A percentile compares a stretch with the other conserved stretches of the same genome.
phyloP scores from a whole-genome alignment of 371 early-diverging fungal genomes.

The Mucor saturninus region DNA sequence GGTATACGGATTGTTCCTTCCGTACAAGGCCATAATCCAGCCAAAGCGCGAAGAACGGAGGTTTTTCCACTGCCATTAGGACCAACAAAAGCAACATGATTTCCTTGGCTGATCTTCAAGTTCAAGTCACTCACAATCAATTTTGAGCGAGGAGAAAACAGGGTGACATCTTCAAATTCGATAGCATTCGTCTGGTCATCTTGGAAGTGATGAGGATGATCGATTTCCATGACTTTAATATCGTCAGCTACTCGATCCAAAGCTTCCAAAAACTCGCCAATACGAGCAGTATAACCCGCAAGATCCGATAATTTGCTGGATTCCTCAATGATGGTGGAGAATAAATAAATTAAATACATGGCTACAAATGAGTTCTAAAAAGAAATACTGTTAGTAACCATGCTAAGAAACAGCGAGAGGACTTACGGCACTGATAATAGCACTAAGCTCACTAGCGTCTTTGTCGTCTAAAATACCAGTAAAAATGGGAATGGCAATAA shows the following conservation, averaged over 20 bases:
- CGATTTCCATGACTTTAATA: slow-evolving; percentile 50
- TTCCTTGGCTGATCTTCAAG: slow-evolving; percentile 52
- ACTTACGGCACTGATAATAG: slow-evolving; percentile 72
- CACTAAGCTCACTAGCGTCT: slow-evolving; percentile 68
- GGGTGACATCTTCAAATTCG: slow-evolving; percentile 40
- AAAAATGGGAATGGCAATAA: slow-evolving; percentile 86
- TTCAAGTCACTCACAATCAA: slow-evolving; percentile 53
- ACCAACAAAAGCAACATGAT: slow-evolving; percentile 71
- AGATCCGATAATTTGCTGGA: slow-evolving; percentile 71
- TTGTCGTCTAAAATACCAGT: slow-evolving; percentile 74
- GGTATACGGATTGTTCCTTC: slow-evolving; percentile 50
- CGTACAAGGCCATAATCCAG: slow-evolving; percentile 72
- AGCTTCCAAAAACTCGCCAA: slow-evolving; percentile 81
- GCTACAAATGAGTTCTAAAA: slow-evolving; percentile 74
- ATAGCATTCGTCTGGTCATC: slow-evolving; percentile 31
- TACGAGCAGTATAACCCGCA: slow-evolving; percentile 87
- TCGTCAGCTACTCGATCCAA: slow-evolving; percentile 57
- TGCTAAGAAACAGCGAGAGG: too few species aligned
- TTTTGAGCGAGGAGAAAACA: slow-evolving; percentile 41
- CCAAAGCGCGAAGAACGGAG: slow-evolving; percentile 72
- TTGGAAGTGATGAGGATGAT: slow-evolving; percentile 34
- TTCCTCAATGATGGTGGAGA: slow-evolving; percentile 78
- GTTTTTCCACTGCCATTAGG: slow-evolving; percentile 75
- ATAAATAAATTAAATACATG: slow-evolving; percentile 75
- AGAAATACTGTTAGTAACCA: background rate